phyloP scores from a whole-genome alignment of 1,284 basidiomycete genomes.

The Trametes pubescens region DNA sequence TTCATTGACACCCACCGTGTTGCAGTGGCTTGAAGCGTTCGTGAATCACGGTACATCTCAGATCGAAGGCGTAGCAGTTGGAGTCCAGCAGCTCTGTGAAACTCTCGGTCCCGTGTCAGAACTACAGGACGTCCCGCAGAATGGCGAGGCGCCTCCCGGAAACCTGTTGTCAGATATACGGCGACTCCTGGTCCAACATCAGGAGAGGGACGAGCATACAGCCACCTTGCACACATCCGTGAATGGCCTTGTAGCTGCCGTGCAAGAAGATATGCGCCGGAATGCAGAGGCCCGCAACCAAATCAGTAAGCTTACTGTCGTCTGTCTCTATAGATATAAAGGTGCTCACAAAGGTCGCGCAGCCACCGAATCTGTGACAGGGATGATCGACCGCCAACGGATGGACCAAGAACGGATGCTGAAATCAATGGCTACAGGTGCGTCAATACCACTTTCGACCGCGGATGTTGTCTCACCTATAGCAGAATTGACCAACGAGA shows the following conservation, averaged over 20 bases:
- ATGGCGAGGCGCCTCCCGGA: conserved; percentile 19
- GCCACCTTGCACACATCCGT: conserved; percentile 55
- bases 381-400: conserved; percentile 71
- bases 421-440: conserved; percentile 69
- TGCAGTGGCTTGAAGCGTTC: conserved; percentile 84
- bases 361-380: conserved; percentile 67
- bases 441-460: conserved; percentile 6
- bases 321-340: not conserved
- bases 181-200: conserved; percentile 50
- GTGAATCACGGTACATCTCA: conserved; percentile 77
- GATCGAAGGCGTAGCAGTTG: conserved; percentile 66
- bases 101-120: conserved; percentile 51
- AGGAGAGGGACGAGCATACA: conserved; percentile 52
- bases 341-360: conserved; percentile 1
- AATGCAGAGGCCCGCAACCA: conserved; percentile 47
- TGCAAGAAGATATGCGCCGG: conserved; percentile 48
- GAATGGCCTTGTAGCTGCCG: conserved; percentile 53
- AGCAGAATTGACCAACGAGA: conserved; percentile 80
- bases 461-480: not conserved
- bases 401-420: conserved; percentile 76
- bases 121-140: conserved; percentile 25
- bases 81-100: conserved; percentile 66
- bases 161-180: conserved; percentile 52
- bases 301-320: conserved; percentile 41
- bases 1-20: not conserved